Evolutionary conservation across 768 basidiomycete species (phyloP).

Genomic region (Pleurotus citrinopileatus): DNA sequence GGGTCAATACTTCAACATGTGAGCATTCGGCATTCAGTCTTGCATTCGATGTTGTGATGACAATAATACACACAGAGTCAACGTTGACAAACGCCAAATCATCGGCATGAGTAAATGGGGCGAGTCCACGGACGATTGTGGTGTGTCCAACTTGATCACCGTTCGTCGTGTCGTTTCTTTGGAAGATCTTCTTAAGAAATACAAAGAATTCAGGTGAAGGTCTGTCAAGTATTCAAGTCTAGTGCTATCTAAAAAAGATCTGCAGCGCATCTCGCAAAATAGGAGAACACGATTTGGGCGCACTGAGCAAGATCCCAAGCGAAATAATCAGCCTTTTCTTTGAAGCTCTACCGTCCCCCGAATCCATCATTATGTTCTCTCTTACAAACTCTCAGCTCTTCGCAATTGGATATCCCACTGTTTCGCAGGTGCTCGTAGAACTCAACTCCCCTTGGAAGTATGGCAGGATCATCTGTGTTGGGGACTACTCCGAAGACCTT

Average conservation of each 20-base stretch:
- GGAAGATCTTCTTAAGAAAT: background rate
- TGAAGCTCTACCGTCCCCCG: background rate
- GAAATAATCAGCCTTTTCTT: background rate
- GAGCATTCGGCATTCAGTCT: too few relatives aligned
- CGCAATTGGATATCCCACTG: background rate
- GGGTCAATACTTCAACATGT: too few relatives aligned
- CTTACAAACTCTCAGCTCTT: background rate
- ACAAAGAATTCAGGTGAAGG: background rate
- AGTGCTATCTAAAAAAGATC: too few relatives aligned
- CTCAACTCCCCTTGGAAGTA: background rate
- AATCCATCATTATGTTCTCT: background rate
- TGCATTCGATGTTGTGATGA: too few relatives aligned
- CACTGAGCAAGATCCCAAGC: background rate
- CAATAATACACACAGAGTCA: too few relatives aligned
- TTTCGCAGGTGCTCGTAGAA: background rate
- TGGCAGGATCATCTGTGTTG: conserved; percentile 12
- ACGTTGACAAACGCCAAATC: background rate
- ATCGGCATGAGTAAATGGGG: background rate
- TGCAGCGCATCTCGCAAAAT: background rate
- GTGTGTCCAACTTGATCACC: background rate
- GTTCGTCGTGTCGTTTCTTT: background rate
- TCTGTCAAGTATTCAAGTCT: too few relatives aligned
- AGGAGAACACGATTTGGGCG: background rate
- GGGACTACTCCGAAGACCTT: conserved; percentile 10
- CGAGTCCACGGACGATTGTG: background rate